Evolutionary conservation across 148 eudicot genomes (phyloP).

Genomic region (Silene uniflora): DNA sequence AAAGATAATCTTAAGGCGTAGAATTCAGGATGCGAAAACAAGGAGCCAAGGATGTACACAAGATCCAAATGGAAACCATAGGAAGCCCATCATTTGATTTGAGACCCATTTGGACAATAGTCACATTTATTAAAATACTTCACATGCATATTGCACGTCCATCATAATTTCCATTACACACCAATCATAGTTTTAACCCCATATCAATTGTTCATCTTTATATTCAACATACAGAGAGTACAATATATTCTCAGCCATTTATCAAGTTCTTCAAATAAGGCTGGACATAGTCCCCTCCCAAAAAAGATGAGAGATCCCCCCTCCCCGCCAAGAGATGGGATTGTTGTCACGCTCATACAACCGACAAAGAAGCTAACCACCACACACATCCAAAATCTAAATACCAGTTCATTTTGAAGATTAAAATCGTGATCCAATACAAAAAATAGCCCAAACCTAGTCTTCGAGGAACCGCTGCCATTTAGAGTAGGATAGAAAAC

Average conservation of each 20-base stretch:
- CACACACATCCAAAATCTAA: background rate
- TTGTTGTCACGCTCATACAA: background rate
- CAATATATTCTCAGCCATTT: background rate
- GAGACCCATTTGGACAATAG: too few relatives aligned
- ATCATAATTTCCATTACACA: too few relatives aligned
- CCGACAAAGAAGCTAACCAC: background rate
- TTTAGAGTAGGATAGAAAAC: background rate
- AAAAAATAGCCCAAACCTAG: background rate
- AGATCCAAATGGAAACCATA: too few relatives aligned
- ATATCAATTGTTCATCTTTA: background rate
- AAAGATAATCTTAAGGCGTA: too few relatives aligned
- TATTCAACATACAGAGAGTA: background rate
- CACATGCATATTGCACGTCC: too few relatives aligned
- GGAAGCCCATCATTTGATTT: too few relatives aligned
- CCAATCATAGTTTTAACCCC: background rate
- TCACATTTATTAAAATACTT: too few relatives aligned
- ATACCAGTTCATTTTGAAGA: background rate
- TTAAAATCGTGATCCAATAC: background rate
- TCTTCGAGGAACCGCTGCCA: background rate
- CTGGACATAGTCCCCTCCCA: background rate
- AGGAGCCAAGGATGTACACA: too few relatives aligned
- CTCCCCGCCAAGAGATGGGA: background rate
- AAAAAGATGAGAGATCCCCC: too few relatives aligned
- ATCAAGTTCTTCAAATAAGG: background rate
- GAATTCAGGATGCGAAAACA: too few relatives aligned